Evolutionary conservation across 345 rosid genomes (phyloP), one percentile per base, ranked within the genome.

Genomic region (Rhodamnia rubescens): DNA sequence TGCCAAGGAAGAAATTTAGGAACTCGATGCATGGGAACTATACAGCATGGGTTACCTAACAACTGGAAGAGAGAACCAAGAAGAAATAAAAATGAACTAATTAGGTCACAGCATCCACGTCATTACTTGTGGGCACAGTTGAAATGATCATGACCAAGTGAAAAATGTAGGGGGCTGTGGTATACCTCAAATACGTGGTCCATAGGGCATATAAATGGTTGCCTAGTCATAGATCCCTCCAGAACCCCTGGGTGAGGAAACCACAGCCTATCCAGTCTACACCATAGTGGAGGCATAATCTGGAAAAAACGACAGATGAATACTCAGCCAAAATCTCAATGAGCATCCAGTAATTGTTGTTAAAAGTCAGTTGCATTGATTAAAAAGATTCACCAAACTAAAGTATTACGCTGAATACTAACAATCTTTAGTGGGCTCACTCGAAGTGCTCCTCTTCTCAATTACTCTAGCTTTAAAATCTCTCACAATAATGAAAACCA

Each of bases 201-300:
- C 87, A 97, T 89, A 88, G 99, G 99, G 90, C 99, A 97, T 85
- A 96, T 85, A 87, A 97, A 97, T 87, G 99, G 99, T 87, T 94
- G 99, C 78, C 94, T 92, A 22, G 99, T 97, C 95, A 97, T 84
- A 64, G 99, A 90, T 82, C 99, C 99, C 82, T n/a, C 87, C 84
- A 97, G 91, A 87, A 92, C 92, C 85, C 99, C 99, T 27, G 99
- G 99, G 92, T 97, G 99, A 11, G 95, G 91, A 93, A 96, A 97
- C 99, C 99, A 97, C 81, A 97, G 90, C 89, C 99, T 93, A 89
- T 97, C 99, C 92, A 97, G 87, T 92, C 99, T 95, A 92, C 99
- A 97, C 99, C 99, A 97, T 83, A 97, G 82, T 18, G 98, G 99
- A 86, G 99, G 99, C 97, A 97, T 92, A 83, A 97, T 95, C 99